These are phyloP conservation scores for Gamsiella multidivaricata DNA, from an alignment of 192 early-diverging fungal species.

Conservation along the genomic window DNA sequence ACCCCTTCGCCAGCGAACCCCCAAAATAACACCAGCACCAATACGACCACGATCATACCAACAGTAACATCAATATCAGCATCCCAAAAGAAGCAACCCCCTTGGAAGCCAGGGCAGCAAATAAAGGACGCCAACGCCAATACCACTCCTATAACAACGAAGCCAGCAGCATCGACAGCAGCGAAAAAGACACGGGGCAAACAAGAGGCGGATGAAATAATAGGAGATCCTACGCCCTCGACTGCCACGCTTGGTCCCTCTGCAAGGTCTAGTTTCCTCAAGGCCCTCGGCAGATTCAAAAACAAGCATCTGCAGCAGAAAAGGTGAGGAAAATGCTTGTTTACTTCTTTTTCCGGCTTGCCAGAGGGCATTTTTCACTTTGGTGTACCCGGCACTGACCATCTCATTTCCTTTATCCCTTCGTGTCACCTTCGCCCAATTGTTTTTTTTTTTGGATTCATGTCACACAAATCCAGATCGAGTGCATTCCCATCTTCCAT, in stretches of 20 bases:
- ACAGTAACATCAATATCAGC: slow-evolving; percentile 11
- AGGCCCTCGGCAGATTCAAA: slow-evolving; percentile 48
- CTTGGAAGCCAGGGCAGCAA: slow-evolving; percentile 4
- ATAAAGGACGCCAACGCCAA: background rate
- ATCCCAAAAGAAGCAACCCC: background rate
- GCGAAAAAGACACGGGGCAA: background rate
- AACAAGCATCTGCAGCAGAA: slow-evolving; percentile 49
- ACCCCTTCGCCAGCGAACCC: background rate
- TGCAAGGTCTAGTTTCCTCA: slow-evolving; percentile 31
- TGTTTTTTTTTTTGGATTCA: background rate
- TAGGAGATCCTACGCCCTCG: background rate
- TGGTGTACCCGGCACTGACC: no score
- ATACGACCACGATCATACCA: background rate
- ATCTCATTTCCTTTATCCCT: background rate
- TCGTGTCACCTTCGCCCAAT: background rate
- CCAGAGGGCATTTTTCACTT: no score
- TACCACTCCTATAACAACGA: background rate
- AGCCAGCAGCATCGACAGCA: background rate
- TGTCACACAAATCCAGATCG: slow-evolving; percentile 14
- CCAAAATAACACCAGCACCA: slow-evolving; percentile 4
- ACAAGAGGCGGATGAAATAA: background rate
- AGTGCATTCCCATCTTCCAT: slow-evolving; percentile 20
- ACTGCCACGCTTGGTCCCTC: slow-evolving; percentile 6
- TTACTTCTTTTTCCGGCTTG: background rate
- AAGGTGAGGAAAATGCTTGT: slow-evolving; percentile 15